Evolutionary conservation across 306 rosid species (phyloP), one percentile per base, ranked within the genome.

Genomic region (Castanea sativa): DNA sequence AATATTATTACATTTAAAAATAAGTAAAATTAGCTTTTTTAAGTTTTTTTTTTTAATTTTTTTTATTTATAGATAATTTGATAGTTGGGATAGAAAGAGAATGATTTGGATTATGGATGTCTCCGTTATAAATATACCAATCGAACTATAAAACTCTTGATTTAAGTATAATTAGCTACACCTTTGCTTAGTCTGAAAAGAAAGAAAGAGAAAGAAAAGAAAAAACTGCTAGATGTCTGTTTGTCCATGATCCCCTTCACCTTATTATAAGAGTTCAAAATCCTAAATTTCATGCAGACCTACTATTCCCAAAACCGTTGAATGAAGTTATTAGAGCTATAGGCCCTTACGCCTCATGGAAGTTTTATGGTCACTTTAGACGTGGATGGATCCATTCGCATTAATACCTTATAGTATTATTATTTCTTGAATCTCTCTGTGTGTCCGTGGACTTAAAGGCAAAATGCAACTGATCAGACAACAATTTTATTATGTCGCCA

Each of bases 271-370:
- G 12, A 73, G 13, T 74, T 32, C n/a, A 21, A 56, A 76, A 64
- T 51, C 76, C 87, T 57, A 63, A 85, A 83, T 16, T 86, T 72
- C 77, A 82, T 81, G 88, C 43, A 81, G 25, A 11, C 65, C 73
- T 76, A 49, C 74, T 32, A 77, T 80, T 84, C 70, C 87, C 85
- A 35, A 80, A 76, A 51, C 79, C 81, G 73, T 80, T 76, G 65
- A 79, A 75, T 79, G 58, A 77, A 61, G 75, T 79, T 58, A 21
- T 75, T 57, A 61, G 6, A 69, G 64, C 71, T 43, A 43, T 12
- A 56, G 38, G 57, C 55, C 12, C 12, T 78, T 49, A 57, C 23
- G 76, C 32, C 67, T 67, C 70, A 76, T 63, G 32, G 18, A 67
- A 21, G 51, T 63, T 55, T 33, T 23, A 73, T 70, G 84, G 77